These are phyloP conservation scores for Sugiyamaella paludigena DNA, from an alignment of 1,139 yeast genomes.

Conservation along the genomic window DNA sequence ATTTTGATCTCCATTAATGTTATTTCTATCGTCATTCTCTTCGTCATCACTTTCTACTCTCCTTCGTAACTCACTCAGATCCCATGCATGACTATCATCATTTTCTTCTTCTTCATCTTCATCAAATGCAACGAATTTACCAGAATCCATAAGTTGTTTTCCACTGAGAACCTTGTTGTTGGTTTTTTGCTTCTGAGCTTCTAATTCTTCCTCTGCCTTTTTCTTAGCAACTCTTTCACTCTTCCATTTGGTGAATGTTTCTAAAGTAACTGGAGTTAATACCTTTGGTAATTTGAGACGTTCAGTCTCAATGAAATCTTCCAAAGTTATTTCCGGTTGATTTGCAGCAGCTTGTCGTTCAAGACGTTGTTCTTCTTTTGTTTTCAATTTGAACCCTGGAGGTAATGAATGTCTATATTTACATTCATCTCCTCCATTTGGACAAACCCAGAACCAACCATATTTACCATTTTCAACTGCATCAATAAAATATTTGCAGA, in stretches of 20 bases:
- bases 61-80: conserved; percentile 38
- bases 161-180: conserved; percentile 56
- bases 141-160: conserved; percentile 71
- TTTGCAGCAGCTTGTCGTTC: conserved; percentile 83
- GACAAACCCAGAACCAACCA: conserved; percentile 99
- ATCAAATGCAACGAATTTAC: conserved; percentile 58
- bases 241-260: conserved; percentile 86
- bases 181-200: conserved; percentile 48
- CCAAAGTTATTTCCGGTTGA: conserved; percentile 88
- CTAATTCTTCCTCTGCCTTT: conserved; percentile 47
- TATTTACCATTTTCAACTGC: conserved; percentile 97
- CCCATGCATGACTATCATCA: conserved; percentile 58
- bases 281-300: conserved; percentile 77
- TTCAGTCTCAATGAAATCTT: conserved; percentile 93
- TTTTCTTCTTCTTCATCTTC: conserved; percentile 44
- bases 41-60: conserved; percentile 24
- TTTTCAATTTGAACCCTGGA: conserved; percentile 92
- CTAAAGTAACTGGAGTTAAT: conserved; percentile 84
- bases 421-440: conserved; percentile 90
- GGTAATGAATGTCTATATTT: conserved; percentile 97
- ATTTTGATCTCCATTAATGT: background rate
- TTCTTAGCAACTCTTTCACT: conserved; percentile 64
- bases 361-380: conserved; percentile 89
- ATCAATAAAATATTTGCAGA: conserved; percentile 90
- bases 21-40: conserved; percentile 1